Base-by-base conservation (phyloP, 2,329 filamentous ascomycete genomes). In the Fusarium sp. region DNA sequence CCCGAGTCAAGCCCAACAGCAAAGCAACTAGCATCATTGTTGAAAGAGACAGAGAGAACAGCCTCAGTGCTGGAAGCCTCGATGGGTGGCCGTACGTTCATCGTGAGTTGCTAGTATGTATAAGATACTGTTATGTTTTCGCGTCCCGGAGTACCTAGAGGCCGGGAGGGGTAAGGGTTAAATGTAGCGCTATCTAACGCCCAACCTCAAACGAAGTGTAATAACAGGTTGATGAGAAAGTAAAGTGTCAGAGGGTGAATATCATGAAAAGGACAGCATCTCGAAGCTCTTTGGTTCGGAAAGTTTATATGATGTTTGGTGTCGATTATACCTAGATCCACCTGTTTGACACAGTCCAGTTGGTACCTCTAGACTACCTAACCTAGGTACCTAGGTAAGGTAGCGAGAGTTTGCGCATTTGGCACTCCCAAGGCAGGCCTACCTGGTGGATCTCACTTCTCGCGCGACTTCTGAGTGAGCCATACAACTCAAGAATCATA, bases 51-150 rank as follows among this genome's bases (percentile, higher is more conserved):
- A 12, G 92, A 96, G 34, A 97, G 84, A 10, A 93, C 93, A 59
- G 88, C 85, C 5, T 91, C 89, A 50, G 88, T 87, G 39, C 83
- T 84, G 15, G 91, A 88, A 46, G 88, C 87, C 79, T 96, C 92
- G 72, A 98, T 92, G 53, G 91, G 87, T 48, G 90, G 91, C 57
- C 94, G 86, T 39, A 93, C 96, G 75, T 98, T 95, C 95, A 98
- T 99, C 49, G 60, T 64, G 58, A 38, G 35, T 52, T 57, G 31
- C 36, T 38, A 40, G 46, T 57, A 41, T 35, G 41, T 45, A 26
- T 28, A 55, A 51, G 26, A 44, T 46, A 29, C 29, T 35, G 64
- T 19, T 38, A 28, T 13, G 47, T n/a, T n/a, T n/a, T n/a, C n/a
- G 35, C 32, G 44, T 26, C 45, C 46, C n/a, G 54, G 32, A 22